A percentile compares a stretch with the other conserved stretches of the same genome.
phyloP scores from a whole-genome alignment of 2,329 filamentous ascomycete genomes.

The Claviceps maximensis region DNA sequence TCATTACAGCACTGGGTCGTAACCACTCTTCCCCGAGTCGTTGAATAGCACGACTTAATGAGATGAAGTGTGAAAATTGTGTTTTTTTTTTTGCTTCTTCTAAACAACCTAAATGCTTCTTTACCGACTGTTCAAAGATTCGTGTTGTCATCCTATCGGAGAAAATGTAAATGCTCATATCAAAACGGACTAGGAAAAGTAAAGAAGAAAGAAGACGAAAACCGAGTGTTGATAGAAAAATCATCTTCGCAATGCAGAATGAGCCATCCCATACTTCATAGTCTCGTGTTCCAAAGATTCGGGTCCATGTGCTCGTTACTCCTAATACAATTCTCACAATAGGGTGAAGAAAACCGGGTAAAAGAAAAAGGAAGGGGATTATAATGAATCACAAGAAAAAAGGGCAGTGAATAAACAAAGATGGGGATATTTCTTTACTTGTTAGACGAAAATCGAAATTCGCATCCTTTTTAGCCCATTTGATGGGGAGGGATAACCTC shows the following conservation, averaged over 20 bases:
- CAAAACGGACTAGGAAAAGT: neutral
- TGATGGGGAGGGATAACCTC: constrained; percentile 14
- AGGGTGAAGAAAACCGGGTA: neutral
- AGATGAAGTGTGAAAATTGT: no score
- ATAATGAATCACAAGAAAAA: neutral
- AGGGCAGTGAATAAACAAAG: neutral
- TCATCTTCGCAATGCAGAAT: neutral
- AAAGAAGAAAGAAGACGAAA: neutral
- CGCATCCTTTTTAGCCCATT: constrained; percentile 2
- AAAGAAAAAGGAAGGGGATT: neutral
- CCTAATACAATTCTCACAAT: neutral
- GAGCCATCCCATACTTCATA: neutral
- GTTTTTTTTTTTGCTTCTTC: neutral
- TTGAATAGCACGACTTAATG: neutral
- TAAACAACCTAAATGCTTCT: constrained; percentile 2
- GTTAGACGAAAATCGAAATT: neutral
- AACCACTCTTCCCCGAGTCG: neutral
- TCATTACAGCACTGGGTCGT: neutral
- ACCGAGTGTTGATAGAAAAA: neutral
- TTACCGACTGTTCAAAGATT: constrained; percentile 5
- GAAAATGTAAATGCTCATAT: neutral
- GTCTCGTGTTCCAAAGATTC: neutral
- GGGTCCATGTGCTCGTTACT: neutral
- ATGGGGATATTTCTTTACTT: neutral
- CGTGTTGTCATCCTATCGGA: neutral